A percentile compares a stretch with the other conserved stretches of the same genome.
Conservation (phyloP, 192 early-diverging fungal species). For the Coemansia sp. region DNA sequence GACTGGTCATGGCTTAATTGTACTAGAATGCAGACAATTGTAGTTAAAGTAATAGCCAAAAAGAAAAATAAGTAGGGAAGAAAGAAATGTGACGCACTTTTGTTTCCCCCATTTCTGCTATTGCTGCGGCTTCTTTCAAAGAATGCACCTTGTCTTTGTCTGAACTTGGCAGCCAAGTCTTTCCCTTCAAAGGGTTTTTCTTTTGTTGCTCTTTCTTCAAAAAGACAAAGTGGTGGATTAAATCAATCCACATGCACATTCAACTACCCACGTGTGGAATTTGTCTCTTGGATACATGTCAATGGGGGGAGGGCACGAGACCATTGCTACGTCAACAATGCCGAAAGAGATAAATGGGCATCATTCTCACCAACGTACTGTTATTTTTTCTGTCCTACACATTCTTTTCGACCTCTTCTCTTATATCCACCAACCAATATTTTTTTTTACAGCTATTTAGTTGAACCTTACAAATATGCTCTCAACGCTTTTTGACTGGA, state of each 20-base stretch:
- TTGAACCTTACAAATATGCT: not conserved
- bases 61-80: not conserved
- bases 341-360: too few relatives aligned
- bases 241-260: too few relatives aligned
- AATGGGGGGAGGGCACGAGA: too few relatives aligned
- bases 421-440: not conserved
- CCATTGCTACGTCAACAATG: too few relatives aligned
- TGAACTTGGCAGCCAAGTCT: not conserved
- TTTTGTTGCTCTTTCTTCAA: not conserved
- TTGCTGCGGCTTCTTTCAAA: not conserved
- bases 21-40: not conserved
- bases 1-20: not conserved
- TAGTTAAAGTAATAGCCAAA: not conserved
- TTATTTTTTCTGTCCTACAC: too few relatives aligned
- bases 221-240: not conserved
- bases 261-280: too few relatives aligned
- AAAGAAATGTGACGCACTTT: not conserved
- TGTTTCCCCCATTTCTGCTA: not conserved
- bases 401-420: too few relatives aligned
- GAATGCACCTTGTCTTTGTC: not conserved
- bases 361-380: too few relatives aligned
- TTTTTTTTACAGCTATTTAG: not conserved
- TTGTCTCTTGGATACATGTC: too few relatives aligned
- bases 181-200: not conserved
- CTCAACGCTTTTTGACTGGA: constrained; percentile 16